Conservation (phyloP, 768 basidiomycete genomes). For the Phaeotremella fagi region DNA sequence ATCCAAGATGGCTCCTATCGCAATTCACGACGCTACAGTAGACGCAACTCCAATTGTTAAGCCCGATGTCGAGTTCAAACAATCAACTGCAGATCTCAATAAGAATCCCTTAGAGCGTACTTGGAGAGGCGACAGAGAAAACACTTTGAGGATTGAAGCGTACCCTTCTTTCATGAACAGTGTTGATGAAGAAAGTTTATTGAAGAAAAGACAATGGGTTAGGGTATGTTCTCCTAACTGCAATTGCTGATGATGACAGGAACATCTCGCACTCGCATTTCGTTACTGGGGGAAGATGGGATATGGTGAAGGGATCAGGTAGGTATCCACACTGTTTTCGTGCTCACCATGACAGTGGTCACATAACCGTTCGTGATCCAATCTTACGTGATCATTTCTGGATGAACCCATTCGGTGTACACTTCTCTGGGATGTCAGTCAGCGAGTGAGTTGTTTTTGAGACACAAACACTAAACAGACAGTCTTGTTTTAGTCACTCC, state of each 20-base stretch:
- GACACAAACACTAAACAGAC: background rate
- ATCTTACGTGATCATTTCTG: conserved; percentile 31
- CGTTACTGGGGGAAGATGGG: conserved; percentile 30
- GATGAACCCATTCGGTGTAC: conserved; percentile 49
- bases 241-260: conserved; percentile 1
- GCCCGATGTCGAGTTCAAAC: conserved; percentile 11
- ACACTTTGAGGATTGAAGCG: conserved; percentile 17
- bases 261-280: conserved; percentile 28
- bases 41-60: background rate
- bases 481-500: conserved; percentile 54
- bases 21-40: conserved; percentile 4
- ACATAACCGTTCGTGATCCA: conserved; percentile 24
- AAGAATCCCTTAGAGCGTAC: conserved; percentile 32
- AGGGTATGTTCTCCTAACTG: too few relatives aligned
- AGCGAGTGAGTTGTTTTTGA: conserved; percentile 36
- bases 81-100: conserved; percentile 15
- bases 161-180: conserved; percentile 23
- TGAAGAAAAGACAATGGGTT: conserved; percentile 31
- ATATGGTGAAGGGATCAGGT: conserved; percentile 31
- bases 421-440: conserved; percentile 54
- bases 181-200: conserved; percentile 22
- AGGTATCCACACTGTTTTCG: too few relatives aligned
- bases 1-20: conserved; percentile 34
- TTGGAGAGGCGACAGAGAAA: conserved; percentile 25
- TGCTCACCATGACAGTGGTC: too few relatives aligned